These are phyloP conservation scores for Teratosphaeria zuluensis DNA, from an alignment of 2,329 filamentous ascomycete genomes.

Conservation along the genomic window DNA sequence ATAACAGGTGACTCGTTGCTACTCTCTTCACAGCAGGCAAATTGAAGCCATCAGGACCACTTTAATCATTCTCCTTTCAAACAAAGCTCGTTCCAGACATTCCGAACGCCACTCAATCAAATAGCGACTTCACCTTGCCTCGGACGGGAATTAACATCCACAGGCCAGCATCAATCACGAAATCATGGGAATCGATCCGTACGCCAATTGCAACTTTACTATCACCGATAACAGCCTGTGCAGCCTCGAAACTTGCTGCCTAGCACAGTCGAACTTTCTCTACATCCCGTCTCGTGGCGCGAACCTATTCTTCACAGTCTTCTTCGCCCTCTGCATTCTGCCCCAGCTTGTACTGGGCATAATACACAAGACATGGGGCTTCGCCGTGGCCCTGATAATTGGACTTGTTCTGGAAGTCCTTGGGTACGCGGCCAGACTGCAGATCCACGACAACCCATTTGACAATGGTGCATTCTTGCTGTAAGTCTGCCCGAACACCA, in stretches of 20 bases:
- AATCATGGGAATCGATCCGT: slow-evolving; percentile 11
- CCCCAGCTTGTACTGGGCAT: slow-evolving; percentile 42
- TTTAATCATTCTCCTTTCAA: neutral
- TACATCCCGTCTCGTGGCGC: slow-evolving; percentile 41
- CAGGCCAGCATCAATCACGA: no score
- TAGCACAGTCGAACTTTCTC: slow-evolving; percentile 35
- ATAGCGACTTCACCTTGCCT: neutral
- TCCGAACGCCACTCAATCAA: neutral
- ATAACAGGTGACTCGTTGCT: no score
- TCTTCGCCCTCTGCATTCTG: slow-evolving; percentile 42
- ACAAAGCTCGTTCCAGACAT: neutral
- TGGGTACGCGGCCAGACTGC: slow-evolving; percentile 47
- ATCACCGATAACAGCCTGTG: slow-evolving; percentile 12
- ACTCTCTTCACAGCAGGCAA: neutral
- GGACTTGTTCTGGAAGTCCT: slow-evolving; percentile 44
- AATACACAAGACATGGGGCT: slow-evolving; percentile 47
- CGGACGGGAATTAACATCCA: neutral
- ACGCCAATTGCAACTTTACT: slow-evolving; percentile 13
- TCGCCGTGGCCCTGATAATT: slow-evolving; percentile 38
- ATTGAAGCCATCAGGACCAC: neutral
- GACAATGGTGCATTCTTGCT: slow-evolving; percentile 40
- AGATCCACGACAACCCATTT: slow-evolving; percentile 46
- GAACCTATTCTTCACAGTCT: slow-evolving; percentile 39
- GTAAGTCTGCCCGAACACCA: slow-evolving; percentile 24
- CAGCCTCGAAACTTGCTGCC: slow-evolving; percentile 21